Percentiles rank a stretch among this genome's conserved stretches.
These are phyloP conservation scores for Aureobasidium namibiae DNA, from an alignment of 2,329 filamentous ascomycete genomes.

Conservation along the genomic window DNA sequence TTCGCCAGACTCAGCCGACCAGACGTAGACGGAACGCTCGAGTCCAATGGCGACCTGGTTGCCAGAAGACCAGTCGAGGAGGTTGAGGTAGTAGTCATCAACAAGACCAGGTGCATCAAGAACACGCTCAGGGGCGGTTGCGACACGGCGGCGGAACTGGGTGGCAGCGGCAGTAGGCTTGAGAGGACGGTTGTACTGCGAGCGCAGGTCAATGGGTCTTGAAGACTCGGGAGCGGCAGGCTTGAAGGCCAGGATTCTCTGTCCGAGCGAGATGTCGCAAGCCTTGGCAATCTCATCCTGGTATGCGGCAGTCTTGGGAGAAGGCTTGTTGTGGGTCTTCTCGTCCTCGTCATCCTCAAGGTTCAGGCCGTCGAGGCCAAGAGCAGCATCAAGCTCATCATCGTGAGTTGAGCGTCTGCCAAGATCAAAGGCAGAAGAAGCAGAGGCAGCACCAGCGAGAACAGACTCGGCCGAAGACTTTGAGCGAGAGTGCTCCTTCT, in stretches of 20 bases:
- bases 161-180: conserved; percentile 69
- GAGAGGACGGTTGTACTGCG: conserved; percentile 95
- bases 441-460: conserved; percentile 61
- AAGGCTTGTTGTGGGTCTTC: conserved; percentile 63
- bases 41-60: conserved; percentile 98
- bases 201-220: conserved; percentile 92
- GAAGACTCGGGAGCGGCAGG: conserved; percentile 95
- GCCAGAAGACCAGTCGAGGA: conserved; percentile 94
- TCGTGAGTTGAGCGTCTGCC: conserved; percentile 56
- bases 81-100: conserved; percentile 98
- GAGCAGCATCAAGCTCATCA: conserved; percentile 51
- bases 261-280: conserved; percentile 87
- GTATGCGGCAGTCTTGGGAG: conserved; percentile 82
- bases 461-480: conserved; percentile 66
- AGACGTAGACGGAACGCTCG: conserved; percentile 95
- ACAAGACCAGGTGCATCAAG: conserved; percentile 92
- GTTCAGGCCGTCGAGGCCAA: conserved; percentile 69
- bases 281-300: conserved; percentile 84
- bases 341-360: conserved; percentile 63
- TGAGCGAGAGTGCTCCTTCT: conserved; percentile 61
- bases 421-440: conserved; percentile 48
- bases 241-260: conserved; percentile 96
- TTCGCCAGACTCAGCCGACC: conserved; percentile 89
- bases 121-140: conserved; percentile 90
- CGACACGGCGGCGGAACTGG: conserved; percentile 83